Evolutionary conservation across 192 early-diverging fungal genomes (phyloP).

Genomic region (Pilaira anomala): DNA sequence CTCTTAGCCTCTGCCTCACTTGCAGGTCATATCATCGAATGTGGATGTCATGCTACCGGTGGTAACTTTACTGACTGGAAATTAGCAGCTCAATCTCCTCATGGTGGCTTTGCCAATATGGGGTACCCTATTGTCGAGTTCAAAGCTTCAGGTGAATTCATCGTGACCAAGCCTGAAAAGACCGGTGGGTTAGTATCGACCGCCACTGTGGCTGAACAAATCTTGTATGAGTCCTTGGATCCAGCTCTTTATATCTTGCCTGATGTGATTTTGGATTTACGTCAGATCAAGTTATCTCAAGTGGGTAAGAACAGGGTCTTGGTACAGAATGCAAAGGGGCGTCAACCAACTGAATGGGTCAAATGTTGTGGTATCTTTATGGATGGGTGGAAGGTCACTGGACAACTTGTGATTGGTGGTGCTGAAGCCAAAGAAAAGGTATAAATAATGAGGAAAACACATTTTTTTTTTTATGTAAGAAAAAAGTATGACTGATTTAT

Average conservation of each 20-base stretch:
- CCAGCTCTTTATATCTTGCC: conserved; percentile 62
- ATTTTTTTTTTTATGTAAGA: not conserved
- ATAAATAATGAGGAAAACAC: not conserved
- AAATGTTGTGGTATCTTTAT: conserved; percentile 62
- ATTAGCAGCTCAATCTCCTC: conserved; percentile 44
- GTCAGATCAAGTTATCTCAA: conserved; percentile 52
- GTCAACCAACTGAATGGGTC: conserved; percentile 51
- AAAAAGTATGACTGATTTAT: not conserved
- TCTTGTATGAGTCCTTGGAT: conserved; percentile 63
- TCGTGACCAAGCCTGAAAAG: conserved; percentile 59
- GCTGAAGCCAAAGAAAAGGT: conserved; percentile 44
- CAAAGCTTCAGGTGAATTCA: conserved; percentile 45
- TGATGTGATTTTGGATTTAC: conserved; percentile 62
- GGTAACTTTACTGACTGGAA: conserved; percentile 72
- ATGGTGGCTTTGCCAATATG: conserved; percentile 61
- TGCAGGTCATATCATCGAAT: conserved; percentile 67
- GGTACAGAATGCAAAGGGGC: conserved; percentile 57
- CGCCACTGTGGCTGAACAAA: conserved; percentile 59
- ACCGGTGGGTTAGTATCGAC: conserved; percentile 62
- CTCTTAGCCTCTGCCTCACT: conserved; percentile 59
- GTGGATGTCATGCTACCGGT: conserved; percentile 65
- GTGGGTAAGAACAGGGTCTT: conserved; percentile 52
- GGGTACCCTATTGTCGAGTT: conserved; percentile 69
- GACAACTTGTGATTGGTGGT: conserved; percentile 58
- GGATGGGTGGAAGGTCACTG: conserved; percentile 56